Evolutionary conservation across 345 rosid genomes (phyloP).

Genomic region (Raphanus sativus): DNA sequence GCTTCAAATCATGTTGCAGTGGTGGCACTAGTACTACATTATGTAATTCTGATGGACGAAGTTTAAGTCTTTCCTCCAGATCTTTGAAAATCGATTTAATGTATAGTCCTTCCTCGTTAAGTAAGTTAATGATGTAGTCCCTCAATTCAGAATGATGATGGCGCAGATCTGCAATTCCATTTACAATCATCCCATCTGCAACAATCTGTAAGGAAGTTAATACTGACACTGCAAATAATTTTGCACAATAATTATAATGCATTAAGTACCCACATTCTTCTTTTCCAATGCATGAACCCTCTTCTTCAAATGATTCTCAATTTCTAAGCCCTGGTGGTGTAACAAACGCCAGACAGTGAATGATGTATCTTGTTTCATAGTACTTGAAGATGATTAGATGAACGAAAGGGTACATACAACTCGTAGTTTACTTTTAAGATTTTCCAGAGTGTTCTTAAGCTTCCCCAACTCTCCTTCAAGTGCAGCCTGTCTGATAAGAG

Average conservation of each 20-base stretch:
- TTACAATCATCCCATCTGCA: slow-evolving; percentile 52
- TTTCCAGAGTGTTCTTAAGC: slow-evolving; percentile 56
- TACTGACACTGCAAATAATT: slow-evolving; percentile 17
- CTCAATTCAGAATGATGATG: slow-evolving; percentile 63
- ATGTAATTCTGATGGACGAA: slow-evolving; percentile 38
- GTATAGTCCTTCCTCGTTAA: slow-evolving; percentile 58
- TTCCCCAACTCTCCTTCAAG: slow-evolving; percentile 78
- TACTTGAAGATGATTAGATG: slow-evolving; percentile 2
- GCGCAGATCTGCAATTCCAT: slow-evolving; percentile 51
- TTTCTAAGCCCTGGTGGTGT: slow-evolving; percentile 79
- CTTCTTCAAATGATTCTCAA: slow-evolving; percentile 92
- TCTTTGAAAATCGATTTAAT: slow-evolving; percentile 44
- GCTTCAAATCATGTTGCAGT: slow-evolving; percentile 38
- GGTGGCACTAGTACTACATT: slow-evolving; percentile 38
- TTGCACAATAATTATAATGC: not conserved
- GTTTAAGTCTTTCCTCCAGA: slow-evolving; percentile 53
- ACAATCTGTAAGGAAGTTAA: slow-evolving; percentile 52
- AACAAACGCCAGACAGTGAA: slow-evolving; percentile 31
- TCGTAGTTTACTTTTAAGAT: slow-evolving; percentile 68
- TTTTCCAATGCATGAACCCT: slow-evolving; percentile 70
- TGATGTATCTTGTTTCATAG: not conserved
- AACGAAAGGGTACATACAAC: slow-evolving; percentile 55
- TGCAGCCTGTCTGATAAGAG: slow-evolving; percentile 91
- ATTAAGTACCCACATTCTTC: slow-evolving; percentile 62
- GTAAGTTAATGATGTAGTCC: slow-evolving; percentile 52